Conservation (phyloP, 2,329 filamentous ascomycete genomes). For the Colletotrichum spinosum region DNA sequence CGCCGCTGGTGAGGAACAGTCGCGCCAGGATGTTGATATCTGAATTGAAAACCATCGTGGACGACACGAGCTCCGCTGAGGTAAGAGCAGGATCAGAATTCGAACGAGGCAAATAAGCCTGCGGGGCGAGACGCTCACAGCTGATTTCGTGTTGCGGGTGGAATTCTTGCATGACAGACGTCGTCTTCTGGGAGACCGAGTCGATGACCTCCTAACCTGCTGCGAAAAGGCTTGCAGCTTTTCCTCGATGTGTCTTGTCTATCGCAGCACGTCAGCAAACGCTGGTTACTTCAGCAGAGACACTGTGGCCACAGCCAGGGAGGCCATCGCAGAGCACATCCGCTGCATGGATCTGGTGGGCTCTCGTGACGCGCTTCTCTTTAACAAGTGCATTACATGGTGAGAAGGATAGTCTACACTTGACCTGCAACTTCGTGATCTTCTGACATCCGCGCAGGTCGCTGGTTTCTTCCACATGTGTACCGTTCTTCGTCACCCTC, state of each 20-base stretch:
- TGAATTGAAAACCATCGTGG: not conserved
- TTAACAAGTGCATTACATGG: slow-evolving; percentile 1
- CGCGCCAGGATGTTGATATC: not conserved
- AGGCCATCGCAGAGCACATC: not conserved
- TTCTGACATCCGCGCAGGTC: not conserved
- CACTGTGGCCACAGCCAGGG: slow-evolving; percentile 1
- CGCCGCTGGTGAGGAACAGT: not conserved
- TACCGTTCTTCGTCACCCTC: not conserved
- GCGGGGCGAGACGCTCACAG: not conserved
- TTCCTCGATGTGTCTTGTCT: not conserved
- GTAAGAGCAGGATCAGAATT: not conserved
- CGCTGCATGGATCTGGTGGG: not conserved
- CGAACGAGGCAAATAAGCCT: not conserved
- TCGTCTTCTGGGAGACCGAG: not conserved
- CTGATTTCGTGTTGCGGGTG: not conserved
- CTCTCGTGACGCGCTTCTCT: not conserved
- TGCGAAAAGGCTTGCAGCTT: not conserved
- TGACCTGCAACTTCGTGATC: not conserved
- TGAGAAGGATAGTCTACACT: not conserved
- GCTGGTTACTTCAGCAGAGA: not conserved
- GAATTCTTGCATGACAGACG: not conserved
- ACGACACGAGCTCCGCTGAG: not conserved
- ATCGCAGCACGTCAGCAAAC: not conserved
- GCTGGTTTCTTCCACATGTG: not conserved
- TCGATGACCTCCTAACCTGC: not conserved